A percentile compares a stretch with the other conserved stretches of the same genome.
Conservation (phyloP, 2,329 filamentous ascomycete genomes). For the Daldinia sp. region DNA sequence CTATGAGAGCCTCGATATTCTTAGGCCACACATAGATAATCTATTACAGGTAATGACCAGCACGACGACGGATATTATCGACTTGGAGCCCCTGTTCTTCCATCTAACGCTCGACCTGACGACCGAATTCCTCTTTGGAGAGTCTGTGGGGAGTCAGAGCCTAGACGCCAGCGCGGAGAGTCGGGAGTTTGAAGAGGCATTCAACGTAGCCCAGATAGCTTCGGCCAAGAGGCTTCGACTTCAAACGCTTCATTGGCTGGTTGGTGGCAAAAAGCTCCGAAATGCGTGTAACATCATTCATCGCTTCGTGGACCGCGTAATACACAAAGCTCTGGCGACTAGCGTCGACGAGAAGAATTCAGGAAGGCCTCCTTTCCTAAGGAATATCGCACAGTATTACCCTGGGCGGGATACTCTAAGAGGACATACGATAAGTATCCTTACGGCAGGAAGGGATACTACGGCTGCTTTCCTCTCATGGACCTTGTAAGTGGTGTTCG, state of each 20-base stretch:
- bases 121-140: conserved; percentile 48
- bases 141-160: conserved; percentile 41
- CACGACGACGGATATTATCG: conserved; percentile 33
- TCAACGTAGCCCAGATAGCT: conserved; percentile 43
- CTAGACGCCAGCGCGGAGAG: conserved; percentile 25
- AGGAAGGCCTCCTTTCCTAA: conserved; percentile 44
- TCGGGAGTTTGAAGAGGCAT: conserved; percentile 41
- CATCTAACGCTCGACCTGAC: conserved; percentile 46
- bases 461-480: conserved; percentile 46
- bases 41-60: conserved; percentile 37
- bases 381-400: conserved; percentile 39
- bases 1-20: conserved; percentile 43
- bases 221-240: conserved; percentile 42
- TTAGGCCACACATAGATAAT: conserved; percentile 41
- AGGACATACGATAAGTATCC: conserved; percentile 48
- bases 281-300: conserved; percentile 42
- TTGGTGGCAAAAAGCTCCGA: conserved; percentile 34
- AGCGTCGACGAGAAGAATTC: conserved; percentile 17
- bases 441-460: conserved; percentile 47
- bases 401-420: conserved; percentile 40
- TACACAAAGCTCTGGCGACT: conserved; percentile 42
- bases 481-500: conserved; percentile 41
- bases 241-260: conserved; percentile 44
- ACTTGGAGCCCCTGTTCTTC: conserved; percentile 48
- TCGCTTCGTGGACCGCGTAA: conserved; percentile 44